Evolutionary conservation across 129 eudicot genomes (phyloP).

Genomic region (Saposhnikovia divaricata): DNA sequence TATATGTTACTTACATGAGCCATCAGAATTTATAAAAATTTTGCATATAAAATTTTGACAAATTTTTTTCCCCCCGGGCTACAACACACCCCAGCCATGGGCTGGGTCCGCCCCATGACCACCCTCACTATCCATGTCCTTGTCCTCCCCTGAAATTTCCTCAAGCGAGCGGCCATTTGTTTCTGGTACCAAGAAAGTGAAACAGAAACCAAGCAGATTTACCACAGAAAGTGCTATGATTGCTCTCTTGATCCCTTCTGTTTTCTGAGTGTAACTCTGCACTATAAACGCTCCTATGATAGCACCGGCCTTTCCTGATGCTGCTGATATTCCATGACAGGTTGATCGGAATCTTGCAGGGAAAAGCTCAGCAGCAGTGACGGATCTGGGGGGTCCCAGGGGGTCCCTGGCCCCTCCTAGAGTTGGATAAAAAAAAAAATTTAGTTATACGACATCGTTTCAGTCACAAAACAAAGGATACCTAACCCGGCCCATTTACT

Average conservation of each 20-base stretch:
- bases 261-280: slow-evolving; percentile 19
- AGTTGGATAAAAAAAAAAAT: no score
- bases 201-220: slow-evolving; percentile 22
- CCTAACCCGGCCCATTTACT: no score
- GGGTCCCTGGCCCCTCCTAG: no score
- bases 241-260: slow-evolving; percentile 6
- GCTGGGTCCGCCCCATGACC: no score
- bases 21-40: no score
- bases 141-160: slow-evolving; percentile 28
- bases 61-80: no score
- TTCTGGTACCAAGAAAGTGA: slow-evolving; percentile 22
- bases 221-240: slow-evolving; percentile 15
- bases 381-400: no score
- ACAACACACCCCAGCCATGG: no score
- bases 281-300: slow-evolving; percentile 24
- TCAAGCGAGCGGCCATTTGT: slow-evolving; percentile 31
- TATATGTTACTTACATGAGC: no score
- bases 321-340: slow-evolving; percentile 35
- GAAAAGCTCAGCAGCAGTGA: slow-evolving; percentile 38
- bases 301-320: slow-evolving; percentile 36
- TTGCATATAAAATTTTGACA: no score
- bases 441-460: no score
- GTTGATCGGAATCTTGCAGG: slow-evolving; percentile 35
- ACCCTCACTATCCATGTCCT: slow-evolving; percentile 9
- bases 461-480: no score